phyloP scores from a whole-genome alignment of 768 basidiomycete genomes.

The Tulasnella sp. region DNA sequence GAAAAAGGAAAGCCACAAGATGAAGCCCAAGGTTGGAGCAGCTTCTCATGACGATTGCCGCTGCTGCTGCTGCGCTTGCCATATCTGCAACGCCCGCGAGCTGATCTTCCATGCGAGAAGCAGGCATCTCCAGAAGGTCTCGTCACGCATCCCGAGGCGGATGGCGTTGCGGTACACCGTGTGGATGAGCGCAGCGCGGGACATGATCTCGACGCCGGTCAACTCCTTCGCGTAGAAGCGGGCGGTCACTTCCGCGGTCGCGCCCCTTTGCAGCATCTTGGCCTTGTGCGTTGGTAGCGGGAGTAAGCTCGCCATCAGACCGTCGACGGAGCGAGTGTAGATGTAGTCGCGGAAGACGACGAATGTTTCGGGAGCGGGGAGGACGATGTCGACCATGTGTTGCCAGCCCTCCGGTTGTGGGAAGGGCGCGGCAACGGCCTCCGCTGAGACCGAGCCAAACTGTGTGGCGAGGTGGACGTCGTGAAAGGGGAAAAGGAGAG shows the following conservation, averaged over 20 bases:
- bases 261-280: not conserved
- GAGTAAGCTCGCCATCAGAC: not conserved
- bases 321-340: not conserved
- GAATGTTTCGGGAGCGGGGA: not conserved
- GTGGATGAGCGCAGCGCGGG: not conserved
- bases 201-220: not conserved
- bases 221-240: not conserved
- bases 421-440: not conserved
- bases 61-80: not conserved
- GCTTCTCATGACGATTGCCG: not conserved
- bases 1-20: not conserved
- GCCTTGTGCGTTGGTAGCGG: not conserved
- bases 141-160: not conserved
- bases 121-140: slow-evolving; percentile 1
- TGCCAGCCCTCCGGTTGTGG: not conserved
- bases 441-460: not conserved
- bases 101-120: slow-evolving; percentile 1
- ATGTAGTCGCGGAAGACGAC: not conserved
- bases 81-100: not conserved
- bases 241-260: not conserved
- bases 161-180: slow-evolving; percentile 2
- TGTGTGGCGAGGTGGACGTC: not conserved
- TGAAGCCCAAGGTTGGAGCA: not conserved
- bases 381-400: not conserved
- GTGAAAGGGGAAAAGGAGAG: slow-evolving; percentile 5